phyloP scores from a whole-genome alignment of 805 yeast species.

The Candida golubevii region DNA sequence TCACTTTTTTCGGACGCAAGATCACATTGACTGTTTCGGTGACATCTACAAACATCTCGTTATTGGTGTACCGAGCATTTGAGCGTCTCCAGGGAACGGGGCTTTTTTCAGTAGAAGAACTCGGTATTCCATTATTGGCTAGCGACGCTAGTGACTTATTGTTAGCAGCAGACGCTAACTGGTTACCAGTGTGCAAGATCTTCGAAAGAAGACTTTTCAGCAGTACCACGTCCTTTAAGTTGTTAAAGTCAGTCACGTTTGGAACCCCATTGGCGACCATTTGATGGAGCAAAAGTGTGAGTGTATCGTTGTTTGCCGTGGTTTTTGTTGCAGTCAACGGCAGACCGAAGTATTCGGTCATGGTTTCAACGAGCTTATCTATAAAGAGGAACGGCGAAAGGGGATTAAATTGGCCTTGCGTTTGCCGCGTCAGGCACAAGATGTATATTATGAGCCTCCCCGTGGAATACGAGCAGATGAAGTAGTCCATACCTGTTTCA shows the following conservation, averaged over 20 bases:
- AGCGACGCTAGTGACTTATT: conserved; percentile 19
- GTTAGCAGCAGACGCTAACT: conserved; percentile 28
- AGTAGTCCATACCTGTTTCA: conserved; percentile 28
- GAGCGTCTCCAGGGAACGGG: conserved; percentile 74
- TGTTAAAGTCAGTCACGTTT: conserved; percentile 64
- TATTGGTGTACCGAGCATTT: conserved; percentile 66
- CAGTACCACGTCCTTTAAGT: conserved; percentile 67
- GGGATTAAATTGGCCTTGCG: conserved; percentile 36
- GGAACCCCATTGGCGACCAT: conserved; percentile 79
- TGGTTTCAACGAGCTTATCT: conserved; percentile 43
- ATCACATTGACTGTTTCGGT: conserved; percentile 61
- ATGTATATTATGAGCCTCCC: conserved; percentile 26
- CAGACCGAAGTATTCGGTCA: conserved; percentile 55
- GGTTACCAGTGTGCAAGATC: conserved; percentile 41
- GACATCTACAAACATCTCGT: conserved; percentile 84
- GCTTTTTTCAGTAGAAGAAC: conserved; percentile 7
- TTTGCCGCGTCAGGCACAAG: conserved; percentile 19
- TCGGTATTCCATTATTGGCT: conserved; percentile 5
- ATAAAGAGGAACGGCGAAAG: conserved; percentile 53
- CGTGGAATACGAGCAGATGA: conserved; percentile 21
- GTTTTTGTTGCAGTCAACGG: conserved; percentile 57
- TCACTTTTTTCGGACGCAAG: conserved; percentile 23
- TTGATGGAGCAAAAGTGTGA: conserved; percentile 68
- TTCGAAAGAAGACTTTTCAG: conserved; percentile 52
- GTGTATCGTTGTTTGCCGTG: conserved; percentile 64